These are phyloP conservation scores for Parathielavia hyrcaniae DNA, from an alignment of 495 filamentous ascomycete genomes.

Conservation along the genomic window DNA sequence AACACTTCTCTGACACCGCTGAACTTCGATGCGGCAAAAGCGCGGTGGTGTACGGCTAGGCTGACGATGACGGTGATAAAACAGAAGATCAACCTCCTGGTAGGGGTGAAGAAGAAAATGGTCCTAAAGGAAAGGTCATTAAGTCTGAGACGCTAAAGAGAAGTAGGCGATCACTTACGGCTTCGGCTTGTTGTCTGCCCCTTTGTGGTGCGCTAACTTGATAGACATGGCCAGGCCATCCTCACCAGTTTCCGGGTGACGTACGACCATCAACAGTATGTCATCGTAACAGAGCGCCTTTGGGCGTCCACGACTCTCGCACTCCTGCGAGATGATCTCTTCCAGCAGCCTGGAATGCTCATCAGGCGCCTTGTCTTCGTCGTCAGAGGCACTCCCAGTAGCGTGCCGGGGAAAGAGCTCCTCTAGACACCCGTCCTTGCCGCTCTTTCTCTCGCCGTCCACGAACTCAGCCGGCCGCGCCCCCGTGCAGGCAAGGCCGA, in stretches of 20 bases:
- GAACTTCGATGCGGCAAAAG: slow-evolving; percentile 17
- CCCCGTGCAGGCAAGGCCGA: slow-evolving; percentile 19
- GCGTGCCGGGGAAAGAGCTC: slow-evolving; percentile 17
- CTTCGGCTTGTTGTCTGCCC: slow-evolving; percentile 32
- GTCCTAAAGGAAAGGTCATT: slow-evolving; percentile 14
- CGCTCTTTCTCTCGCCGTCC: slow-evolving; percentile 18
- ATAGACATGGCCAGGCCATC: slow-evolving; percentile 29
- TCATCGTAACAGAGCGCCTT: slow-evolving; percentile 30
- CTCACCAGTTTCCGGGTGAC: slow-evolving; percentile 24
- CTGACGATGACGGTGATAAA: slow-evolving; percentile 19
- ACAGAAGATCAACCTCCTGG: slow-evolving; percentile 20
- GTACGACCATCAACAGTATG: slow-evolving; percentile 26
- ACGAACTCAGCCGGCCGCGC: slow-evolving; percentile 22
- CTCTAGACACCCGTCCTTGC: slow-evolving; percentile 19
- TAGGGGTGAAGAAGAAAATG: slow-evolving; percentile 20
- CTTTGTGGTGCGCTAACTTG: slow-evolving; percentile 28
- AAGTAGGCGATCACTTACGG: slow-evolving; percentile 23
- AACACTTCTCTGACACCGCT: slow-evolving; percentile 22
- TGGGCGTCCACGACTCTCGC: slow-evolving; percentile 11
- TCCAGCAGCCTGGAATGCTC: slow-evolving; percentile 20
- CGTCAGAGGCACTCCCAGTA: background rate
- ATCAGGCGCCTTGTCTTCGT: slow-evolving; percentile 14
- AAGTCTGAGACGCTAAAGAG: background rate
- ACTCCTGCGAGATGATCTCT: slow-evolving; percentile 20
- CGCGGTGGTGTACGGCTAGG: slow-evolving; percentile 12